These are phyloP conservation scores for Trichaptum fuscoviolaceum DNA, from an alignment of 768 basidiomycete species.

Conservation along the genomic window DNA sequence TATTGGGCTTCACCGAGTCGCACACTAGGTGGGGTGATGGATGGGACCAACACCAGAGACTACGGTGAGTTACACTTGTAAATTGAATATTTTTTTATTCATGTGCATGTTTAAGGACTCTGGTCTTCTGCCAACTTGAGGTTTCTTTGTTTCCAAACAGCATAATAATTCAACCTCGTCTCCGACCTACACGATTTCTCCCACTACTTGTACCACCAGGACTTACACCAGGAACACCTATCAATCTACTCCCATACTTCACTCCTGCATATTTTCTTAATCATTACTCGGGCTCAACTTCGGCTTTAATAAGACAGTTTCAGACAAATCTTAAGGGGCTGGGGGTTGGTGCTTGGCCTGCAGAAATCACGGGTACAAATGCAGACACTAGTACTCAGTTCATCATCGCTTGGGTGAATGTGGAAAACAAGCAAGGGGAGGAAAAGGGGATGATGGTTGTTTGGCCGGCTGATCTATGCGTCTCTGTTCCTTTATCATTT, in stretches of 20 bases:
- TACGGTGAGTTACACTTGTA: neutral
- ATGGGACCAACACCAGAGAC: neutral
- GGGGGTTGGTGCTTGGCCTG: slow-evolving; percentile 51
- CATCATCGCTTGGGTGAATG: slow-evolving; percentile 67
- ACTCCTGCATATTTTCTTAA: slow-evolving; percentile 70
- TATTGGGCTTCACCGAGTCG: neutral
- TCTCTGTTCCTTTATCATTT: slow-evolving; percentile 34
- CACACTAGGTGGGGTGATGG: neutral
- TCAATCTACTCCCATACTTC: slow-evolving; percentile 63
- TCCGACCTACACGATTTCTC: slow-evolving; percentile 17
- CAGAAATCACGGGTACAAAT: slow-evolving; percentile 13
- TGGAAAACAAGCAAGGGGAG: slow-evolving; percentile 75
- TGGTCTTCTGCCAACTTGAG: neutral
- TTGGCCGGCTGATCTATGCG: slow-evolving; percentile 63
- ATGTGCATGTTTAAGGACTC: neutral
- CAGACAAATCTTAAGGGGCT: slow-evolving; percentile 56
- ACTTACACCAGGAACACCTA: slow-evolving; percentile 51
- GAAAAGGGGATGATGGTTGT: slow-evolving; percentile 73
- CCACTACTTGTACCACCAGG: slow-evolving; percentile 32
- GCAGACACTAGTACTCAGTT: slow-evolving; percentile 28
- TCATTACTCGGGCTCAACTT: slow-evolving; percentile 63
- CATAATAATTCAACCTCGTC: slow-evolving; percentile 11
- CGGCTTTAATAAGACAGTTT: slow-evolving; percentile 58
- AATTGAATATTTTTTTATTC: neutral
- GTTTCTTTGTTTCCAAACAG: neutral